Evolutionary conservation across 2,329 filamentous ascomycete genomes (phyloP).

Genomic region (Leptodontidium sp.): DNA sequence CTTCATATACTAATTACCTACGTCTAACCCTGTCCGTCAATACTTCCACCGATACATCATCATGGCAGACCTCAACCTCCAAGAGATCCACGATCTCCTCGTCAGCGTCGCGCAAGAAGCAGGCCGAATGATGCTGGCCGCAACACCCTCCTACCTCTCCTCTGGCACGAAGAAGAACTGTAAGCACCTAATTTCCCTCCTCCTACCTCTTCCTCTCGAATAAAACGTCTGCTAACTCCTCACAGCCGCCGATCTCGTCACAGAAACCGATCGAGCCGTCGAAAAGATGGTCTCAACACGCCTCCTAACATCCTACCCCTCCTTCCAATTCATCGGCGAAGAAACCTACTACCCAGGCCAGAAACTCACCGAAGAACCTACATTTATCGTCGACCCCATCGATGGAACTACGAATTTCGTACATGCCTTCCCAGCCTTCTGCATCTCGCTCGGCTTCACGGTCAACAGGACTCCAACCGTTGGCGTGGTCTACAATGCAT

Average conservation of each 20-base stretch:
- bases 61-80: conserved; percentile 66
- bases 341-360: conserved; percentile 77
- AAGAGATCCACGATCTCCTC: conserved; percentile 68
- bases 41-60: neutral
- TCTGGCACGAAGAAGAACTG: conserved; percentile 72
- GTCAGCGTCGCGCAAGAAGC: conserved; percentile 68
- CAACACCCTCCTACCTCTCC: conserved; percentile 65
- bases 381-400: conserved; percentile 84
- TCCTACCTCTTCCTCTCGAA: neutral
- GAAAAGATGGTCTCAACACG: conserved; percentile 66
- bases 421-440: conserved; percentile 77
- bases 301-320: conserved; percentile 61
- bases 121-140: conserved; percentile 69
- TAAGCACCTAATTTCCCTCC: conserved; percentile 29
- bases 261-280: conserved; percentile 71
- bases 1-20: neutral
- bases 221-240: conserved; percentile 14
- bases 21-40: neutral
- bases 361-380: conserved; percentile 69
- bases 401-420: conserved; percentile 86
- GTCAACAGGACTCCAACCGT: conserved; percentile 68
- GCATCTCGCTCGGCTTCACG: conserved; percentile 78
- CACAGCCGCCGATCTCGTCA: conserved; percentile 72
- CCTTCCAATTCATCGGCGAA: conserved; percentile 74
- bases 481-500: conserved; percentile 84